Evolutionary conservation across 805 yeast species (phyloP), one percentile per base, ranked within the genome.

Genomic region (Starmerella etchellsii): DNA sequence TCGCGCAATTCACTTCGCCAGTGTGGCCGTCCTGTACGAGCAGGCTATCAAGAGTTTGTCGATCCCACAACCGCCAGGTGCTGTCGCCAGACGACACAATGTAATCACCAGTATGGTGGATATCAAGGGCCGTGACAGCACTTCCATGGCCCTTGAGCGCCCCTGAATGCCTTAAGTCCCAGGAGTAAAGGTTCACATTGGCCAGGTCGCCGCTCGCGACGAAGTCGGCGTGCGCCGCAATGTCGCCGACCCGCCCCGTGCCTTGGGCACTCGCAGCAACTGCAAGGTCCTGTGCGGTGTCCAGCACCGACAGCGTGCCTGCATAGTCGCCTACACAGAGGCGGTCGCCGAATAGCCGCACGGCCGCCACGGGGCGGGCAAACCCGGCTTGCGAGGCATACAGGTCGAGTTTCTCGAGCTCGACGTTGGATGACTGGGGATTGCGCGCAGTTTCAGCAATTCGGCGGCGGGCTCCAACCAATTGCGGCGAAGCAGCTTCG

Each of bases 41-140:
- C 6, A 88, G 53, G 39, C 74, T 74, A 24, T 55, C 54, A 14
- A 59, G 57, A 4, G 65, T 69, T 11, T 62, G 60, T 0, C 75
- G 48, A 57, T 88, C 95, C 94, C 94, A 87, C 2, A 83, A 57
- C 45, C 83, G 70, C 95, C 95, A 88, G 0, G 95, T 82, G 48
- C 67, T 68, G 59, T 88, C 96, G 53, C 70, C 78, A 0, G 95
- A 85, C 10, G 82, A 69, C 0, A 76, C 81, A 1, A 80, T 47
- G 49, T 57, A 72, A 2, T 58, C 48, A 1, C 76, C 75, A 3
- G 62, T 50, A 1, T 94, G 94, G 58, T 85, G 94, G 46, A 74
- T 71, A 27, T 70, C 69, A 0, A 77, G 59, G 15, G 70, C 64
- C 1, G 79, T 68, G 0, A 85, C 41, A 6, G 46, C 41, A 2